These are phyloP conservation scores for Luffa aegyptiaca DNA, from an alignment of 306 rosid species.

Conservation along the genomic window DNA sequence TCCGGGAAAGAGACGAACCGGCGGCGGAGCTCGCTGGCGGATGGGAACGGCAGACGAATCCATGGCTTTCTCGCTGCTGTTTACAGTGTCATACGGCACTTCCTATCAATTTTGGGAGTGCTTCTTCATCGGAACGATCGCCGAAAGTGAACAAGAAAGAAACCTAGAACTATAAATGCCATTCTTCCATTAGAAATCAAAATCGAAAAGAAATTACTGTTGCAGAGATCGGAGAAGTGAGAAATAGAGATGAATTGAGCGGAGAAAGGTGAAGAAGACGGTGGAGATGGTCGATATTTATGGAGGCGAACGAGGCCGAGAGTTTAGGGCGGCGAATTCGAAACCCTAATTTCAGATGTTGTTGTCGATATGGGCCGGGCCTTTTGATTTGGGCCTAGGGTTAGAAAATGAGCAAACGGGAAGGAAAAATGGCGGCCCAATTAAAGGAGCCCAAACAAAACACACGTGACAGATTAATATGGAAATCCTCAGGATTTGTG, in stretches of 20 bases:
- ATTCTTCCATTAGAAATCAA: background rate
- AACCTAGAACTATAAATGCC: background rate
- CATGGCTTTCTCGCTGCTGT: constrained; percentile 23
- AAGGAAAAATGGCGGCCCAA: background rate
- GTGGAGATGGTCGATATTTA: background rate
- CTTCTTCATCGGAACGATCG: constrained; percentile 52
- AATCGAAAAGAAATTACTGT: background rate
- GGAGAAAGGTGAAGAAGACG: background rate
- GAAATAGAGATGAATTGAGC: background rate
- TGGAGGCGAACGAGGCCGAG: background rate
- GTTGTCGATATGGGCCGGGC: background rate
- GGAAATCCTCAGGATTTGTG: too few relatives aligned
- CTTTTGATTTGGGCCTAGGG: background rate
- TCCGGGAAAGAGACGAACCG: constrained; percentile 13
- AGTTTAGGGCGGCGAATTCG: background rate
- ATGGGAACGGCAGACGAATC: constrained; percentile 12
- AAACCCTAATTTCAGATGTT: background rate
- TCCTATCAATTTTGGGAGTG: constrained; percentile 74
- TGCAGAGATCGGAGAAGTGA: too few relatives aligned
- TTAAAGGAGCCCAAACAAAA: background rate
- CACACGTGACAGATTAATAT: too few relatives aligned
- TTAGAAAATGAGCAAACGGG: background rate
- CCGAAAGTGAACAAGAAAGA: background rate
- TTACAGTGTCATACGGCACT: constrained; percentile 95
- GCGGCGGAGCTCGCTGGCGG: constrained; percentile 7